Conservation (phyloP, 1,284 basidiomycete species). For the Pisolithus thermaeus region DNA sequence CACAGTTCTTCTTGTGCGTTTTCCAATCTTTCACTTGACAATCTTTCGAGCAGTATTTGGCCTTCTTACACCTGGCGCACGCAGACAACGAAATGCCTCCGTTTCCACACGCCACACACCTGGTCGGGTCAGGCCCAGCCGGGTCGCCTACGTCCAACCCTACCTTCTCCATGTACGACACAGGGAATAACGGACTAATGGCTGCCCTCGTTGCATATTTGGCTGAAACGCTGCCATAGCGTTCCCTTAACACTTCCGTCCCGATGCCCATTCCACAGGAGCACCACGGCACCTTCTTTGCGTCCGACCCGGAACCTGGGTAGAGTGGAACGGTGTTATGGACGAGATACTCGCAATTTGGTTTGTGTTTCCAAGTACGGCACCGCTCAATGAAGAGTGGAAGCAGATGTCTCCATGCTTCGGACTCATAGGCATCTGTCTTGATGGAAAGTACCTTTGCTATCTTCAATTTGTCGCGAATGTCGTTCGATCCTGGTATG, state of each 20-base stretch:
- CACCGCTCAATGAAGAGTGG: slow-evolving; percentile 47
- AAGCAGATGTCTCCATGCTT: slow-evolving; percentile 42
- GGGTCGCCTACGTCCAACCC: slow-evolving; percentile 5
- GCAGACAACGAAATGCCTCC: slow-evolving; percentile 16
- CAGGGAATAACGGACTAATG: slow-evolving; percentile 42
- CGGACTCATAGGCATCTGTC: slow-evolving; percentile 26
- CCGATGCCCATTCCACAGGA: slow-evolving; percentile 43
- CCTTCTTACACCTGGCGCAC: slow-evolving; percentile 34
- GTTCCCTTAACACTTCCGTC: slow-evolving; percentile 22
- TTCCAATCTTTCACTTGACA: slow-evolving; percentile 46
- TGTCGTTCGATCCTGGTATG: slow-evolving; percentile 22
- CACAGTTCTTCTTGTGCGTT: slow-evolving; percentile 30
- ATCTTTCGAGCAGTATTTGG: slow-evolving; percentile 36
- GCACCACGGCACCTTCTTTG: slow-evolving; percentile 36
- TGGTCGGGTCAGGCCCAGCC: not conserved
- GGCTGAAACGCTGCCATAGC: slow-evolving; percentile 27
- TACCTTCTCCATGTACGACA: slow-evolving; percentile 39
- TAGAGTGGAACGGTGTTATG: slow-evolving; percentile 28
- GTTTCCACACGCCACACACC: slow-evolving; percentile 27
- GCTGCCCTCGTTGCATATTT: slow-evolving; percentile 40
- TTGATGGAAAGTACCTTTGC: slow-evolving; percentile 12
- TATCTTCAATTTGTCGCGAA: slow-evolving; percentile 7
- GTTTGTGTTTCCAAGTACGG: slow-evolving; percentile 44
- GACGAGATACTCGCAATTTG: slow-evolving; percentile 39
- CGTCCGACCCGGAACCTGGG: slow-evolving; percentile 18